A percentile compares a stretch with the other conserved stretches of the same genome.
phyloP scores from a whole-genome alignment of 2,329 filamentous ascomycete genomes.

The Whalleya microplaca region DNA sequence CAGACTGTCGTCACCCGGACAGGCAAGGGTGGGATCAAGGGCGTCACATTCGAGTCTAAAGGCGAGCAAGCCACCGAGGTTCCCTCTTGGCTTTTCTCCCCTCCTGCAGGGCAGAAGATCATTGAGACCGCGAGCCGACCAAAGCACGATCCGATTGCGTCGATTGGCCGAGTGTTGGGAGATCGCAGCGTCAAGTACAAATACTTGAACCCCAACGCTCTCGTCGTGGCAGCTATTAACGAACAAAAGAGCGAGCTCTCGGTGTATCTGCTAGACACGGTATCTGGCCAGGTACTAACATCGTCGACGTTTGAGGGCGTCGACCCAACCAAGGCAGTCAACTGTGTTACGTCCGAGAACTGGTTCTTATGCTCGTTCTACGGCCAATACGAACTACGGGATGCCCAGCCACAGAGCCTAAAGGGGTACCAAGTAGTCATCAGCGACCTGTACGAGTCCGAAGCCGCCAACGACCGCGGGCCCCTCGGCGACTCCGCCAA shows the following conservation, averaged over 20 bases:
- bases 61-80: conserved; percentile 48
- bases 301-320: conserved; percentile 72
- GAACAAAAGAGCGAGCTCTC: conserved; percentile 63
- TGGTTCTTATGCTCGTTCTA: conserved; percentile 91
- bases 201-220: conserved; percentile 86
- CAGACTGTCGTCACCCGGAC: conserved; percentile 59
- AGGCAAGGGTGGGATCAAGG: conserved; percentile 54
- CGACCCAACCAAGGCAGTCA: conserved; percentile 73
- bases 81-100: conserved; percentile 73
- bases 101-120: conserved; percentile 69
- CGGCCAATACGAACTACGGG: conserved; percentile 60
- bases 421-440: conserved; percentile 87
- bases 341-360: conserved; percentile 86
- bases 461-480: conserved; percentile 81
- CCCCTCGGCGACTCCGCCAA: conserved; percentile 71
- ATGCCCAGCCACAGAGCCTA: conserved; percentile 59
- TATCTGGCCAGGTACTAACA: conserved; percentile 80
- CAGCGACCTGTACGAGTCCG: conserved; percentile 88
- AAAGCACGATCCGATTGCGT: conserved; percentile 83
- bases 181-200: conserved; percentile 96
- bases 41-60: conserved; percentile 54
- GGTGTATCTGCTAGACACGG: conserved; percentile 81
- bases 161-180: conserved; percentile 90
- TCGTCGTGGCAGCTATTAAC: conserved; percentile 73
- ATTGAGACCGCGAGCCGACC: conserved; percentile 69